A percentile compares a stretch with the other conserved stretches of the same genome.
phyloP scores from a whole-genome alignment of 2,329 filamentous ascomycete genomes.

The Arachnopeziza araneosa region DNA sequence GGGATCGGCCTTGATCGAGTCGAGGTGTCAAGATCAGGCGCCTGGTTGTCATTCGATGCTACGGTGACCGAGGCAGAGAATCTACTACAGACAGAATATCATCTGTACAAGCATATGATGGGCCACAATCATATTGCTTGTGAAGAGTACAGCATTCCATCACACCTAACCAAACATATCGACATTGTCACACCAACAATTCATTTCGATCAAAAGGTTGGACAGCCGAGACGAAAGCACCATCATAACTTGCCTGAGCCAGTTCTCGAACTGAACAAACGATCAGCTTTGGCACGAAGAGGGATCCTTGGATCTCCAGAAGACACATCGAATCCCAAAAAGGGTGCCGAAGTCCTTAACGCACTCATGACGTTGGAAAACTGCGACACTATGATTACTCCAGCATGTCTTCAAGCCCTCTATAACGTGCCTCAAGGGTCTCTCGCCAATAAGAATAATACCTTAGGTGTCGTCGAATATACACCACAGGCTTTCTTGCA shows the following conservation, averaged over 20 bases:
- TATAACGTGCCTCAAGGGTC: slow-evolving; percentile 41
- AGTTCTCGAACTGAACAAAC: slow-evolving; percentile 16
- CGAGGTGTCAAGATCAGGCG: slow-evolving; percentile 35
- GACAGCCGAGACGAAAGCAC: slow-evolving; percentile 27
- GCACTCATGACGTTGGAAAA: slow-evolving; percentile 25
- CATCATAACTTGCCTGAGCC: slow-evolving; percentile 34
- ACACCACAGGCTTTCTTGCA: slow-evolving; percentile 48
- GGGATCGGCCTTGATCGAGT: slow-evolving; percentile 46
- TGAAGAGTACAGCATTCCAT: slow-evolving; percentile 27
- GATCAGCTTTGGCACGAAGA: neutral
- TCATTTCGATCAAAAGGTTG: slow-evolving; percentile 27
- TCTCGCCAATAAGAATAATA: slow-evolving; percentile 38
- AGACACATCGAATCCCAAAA: slow-evolving; percentile 23
- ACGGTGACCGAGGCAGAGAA: slow-evolving; percentile 39
- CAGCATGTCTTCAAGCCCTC: slow-evolving; percentile 48
- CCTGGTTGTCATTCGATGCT: slow-evolving; percentile 31
- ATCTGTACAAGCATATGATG: slow-evolving; percentile 47
- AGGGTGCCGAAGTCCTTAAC: slow-evolving; percentile 20
- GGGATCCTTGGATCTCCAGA: slow-evolving; percentile 27
- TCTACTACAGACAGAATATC: slow-evolving; percentile 47
- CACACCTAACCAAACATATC: slow-evolving; percentile 26
- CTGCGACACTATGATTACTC: slow-evolving; percentile 52
- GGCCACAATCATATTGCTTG: slow-evolving; percentile 35
- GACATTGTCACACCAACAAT: slow-evolving; percentile 31
- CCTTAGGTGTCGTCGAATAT: slow-evolving; percentile 50